These are phyloP conservation scores for Pleurozium schreberi DNA, from an alignment of 225 moss, liverwort and hornwort genomes.

Conservation along the genomic window DNA sequence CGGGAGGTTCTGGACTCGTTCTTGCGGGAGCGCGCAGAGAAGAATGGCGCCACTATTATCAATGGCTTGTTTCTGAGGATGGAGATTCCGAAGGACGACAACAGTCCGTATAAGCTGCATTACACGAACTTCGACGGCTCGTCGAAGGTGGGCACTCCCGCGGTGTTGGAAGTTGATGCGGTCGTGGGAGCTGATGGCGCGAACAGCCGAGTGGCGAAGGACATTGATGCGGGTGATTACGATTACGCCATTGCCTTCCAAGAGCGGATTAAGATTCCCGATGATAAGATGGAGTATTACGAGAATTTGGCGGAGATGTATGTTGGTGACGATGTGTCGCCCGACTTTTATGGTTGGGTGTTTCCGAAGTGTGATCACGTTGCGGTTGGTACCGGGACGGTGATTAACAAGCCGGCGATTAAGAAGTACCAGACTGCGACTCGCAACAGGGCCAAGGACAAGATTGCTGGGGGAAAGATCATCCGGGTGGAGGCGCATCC, in stretches of 20 bases:
- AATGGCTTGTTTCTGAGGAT: slow-evolving; percentile 82
- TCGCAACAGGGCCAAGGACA: slow-evolving; percentile 80
- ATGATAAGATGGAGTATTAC: slow-evolving; percentile 97
- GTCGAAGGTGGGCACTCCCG: slow-evolving; percentile 45
- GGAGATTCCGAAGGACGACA: slow-evolving; percentile 73
- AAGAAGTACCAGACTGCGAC: slow-evolving; percentile 99
- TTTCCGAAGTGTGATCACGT: slow-evolving; percentile 86
- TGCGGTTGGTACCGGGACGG: slow-evolving; percentile 96
- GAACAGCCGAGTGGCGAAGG: slow-evolving; percentile 87
- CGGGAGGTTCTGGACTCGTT: slow-evolving; percentile 76
- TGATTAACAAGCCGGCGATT: slow-evolving; percentile 90
- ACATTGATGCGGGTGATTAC: slow-evolving; percentile 90
- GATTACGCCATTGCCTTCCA: slow-evolving; percentile 98
- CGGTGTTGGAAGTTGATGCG: slow-evolving; percentile 81
- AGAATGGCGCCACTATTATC: slow-evolving; percentile 58
- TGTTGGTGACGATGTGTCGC: slow-evolving; percentile 60
- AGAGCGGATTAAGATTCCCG: slow-evolving; percentile 81
- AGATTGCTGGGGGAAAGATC: slow-evolving; percentile 91
- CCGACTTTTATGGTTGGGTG: slow-evolving; percentile 97
- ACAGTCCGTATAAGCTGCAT: slow-evolving; percentile 69
- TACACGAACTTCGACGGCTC: slow-evolving; percentile 63
- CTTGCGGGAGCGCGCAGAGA: slow-evolving; percentile 64
- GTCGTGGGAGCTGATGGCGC: slow-evolving; percentile 93
- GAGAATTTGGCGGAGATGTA: slow-evolving; percentile 98
- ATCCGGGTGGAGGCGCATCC: slow-evolving; percentile 97